These are phyloP conservation scores for Penicillium paneum DNA, from an alignment of 2,329 filamentous ascomycete species.

Conservation along the genomic window DNA sequence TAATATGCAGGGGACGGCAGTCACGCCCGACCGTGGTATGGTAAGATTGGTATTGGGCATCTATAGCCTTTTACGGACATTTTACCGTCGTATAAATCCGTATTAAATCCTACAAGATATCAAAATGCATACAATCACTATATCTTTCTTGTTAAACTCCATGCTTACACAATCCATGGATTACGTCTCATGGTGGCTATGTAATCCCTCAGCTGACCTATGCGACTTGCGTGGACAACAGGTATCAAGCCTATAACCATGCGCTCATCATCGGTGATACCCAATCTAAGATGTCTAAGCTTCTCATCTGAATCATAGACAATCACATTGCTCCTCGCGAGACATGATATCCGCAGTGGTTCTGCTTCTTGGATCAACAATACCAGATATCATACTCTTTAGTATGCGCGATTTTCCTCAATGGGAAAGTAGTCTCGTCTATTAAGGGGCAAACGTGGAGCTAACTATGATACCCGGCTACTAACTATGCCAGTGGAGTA, in stretches of 20 bases:
- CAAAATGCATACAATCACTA: background rate
- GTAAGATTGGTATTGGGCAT: conserved; percentile 17
- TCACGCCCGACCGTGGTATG: background rate
- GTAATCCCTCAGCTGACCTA: background rate
- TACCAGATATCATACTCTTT: background rate
- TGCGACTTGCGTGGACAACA: background rate
- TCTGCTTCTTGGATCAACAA: background rate
- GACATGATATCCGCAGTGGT: background rate
- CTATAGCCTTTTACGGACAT: background rate
- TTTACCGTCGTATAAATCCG: background rate
- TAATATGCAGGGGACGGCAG: background rate
- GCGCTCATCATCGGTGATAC: background rate
- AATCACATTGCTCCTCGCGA: background rate
- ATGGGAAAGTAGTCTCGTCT: background rate
- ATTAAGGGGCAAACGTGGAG: conserved; percentile 1
- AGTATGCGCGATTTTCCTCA: conserved; percentile 9
- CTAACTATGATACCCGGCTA: background rate
- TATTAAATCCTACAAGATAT: no score
- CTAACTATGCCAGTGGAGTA: background rate
- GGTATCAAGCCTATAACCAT: background rate
- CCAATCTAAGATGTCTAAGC: background rate
- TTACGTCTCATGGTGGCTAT: background rate
- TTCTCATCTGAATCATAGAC: background rate
- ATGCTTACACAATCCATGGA: background rate
- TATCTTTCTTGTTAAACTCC: background rate